A percentile compares a stretch with the other conserved stretches of the same genome.
Evolutionary conservation across 805 yeast genomes (phyloP).

Genomic region (Myxozyma monticola): DNA sequence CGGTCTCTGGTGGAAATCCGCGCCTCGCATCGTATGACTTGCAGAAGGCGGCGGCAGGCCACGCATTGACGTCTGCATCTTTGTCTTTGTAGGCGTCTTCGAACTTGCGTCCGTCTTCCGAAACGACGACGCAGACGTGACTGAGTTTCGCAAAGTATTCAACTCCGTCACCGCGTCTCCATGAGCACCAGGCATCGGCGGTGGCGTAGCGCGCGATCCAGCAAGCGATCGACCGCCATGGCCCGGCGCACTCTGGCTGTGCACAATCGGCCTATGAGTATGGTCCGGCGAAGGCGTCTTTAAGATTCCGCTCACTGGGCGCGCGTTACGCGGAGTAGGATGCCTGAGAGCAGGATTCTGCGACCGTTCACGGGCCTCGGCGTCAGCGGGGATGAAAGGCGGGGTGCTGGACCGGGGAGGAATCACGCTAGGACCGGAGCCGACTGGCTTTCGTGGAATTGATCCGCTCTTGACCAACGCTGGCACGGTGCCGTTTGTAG

Average conservation of each 20-base stretch:
- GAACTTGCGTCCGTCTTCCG: slow-evolving; percentile 4
- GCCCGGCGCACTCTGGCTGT: background rate
- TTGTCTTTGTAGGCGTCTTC: slow-evolving; percentile 1
- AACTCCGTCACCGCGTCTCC: slow-evolving; percentile 8
- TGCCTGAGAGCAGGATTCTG: slow-evolving; percentile 14
- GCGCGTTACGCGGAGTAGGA: slow-evolving; percentile 13
- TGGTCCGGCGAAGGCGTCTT: slow-evolving; percentile 5
- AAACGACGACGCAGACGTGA: slow-evolving; percentile 14
- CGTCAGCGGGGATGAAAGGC: slow-evolving; percentile 55
- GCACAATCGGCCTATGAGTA: background rate
- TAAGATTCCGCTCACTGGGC: slow-evolving; percentile 2
- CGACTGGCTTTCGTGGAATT: background rate
- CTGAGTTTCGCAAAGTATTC: background rate
- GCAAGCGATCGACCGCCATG: background rate
- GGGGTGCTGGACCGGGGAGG: background rate
- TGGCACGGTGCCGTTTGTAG: no score
- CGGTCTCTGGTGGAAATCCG: background rate
- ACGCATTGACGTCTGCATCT: slow-evolving; percentile 12
- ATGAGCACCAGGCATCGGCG: background rate
- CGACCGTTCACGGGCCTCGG: slow-evolving; percentile 9
- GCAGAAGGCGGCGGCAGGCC: no score
- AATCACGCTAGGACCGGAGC: background rate
- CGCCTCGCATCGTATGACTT: no score
- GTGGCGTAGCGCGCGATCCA: background rate
- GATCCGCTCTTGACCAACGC: no score